These are phyloP conservation scores for Lactarius hatsudake DNA, from an alignment of 768 basidiomycete species.

Conservation along the genomic window DNA sequence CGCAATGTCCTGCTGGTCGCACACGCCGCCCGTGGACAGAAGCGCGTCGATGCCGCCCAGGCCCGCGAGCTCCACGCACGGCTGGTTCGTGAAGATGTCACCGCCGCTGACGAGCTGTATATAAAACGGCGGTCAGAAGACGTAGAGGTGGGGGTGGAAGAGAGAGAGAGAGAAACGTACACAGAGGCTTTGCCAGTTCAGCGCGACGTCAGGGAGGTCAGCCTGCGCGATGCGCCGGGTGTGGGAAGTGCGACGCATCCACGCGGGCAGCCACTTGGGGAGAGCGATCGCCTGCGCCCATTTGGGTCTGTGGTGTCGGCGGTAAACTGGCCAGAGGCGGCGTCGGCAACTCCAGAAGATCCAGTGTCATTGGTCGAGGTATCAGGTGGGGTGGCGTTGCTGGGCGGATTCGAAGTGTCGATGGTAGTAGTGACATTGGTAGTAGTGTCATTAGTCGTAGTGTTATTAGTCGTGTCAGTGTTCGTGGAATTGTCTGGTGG, in stretches of 20 bases:
- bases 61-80: slow-evolving; percentile 45
- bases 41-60: slow-evolving; percentile 43
- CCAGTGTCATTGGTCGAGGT: not conserved
- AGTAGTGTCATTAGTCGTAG: not conserved
- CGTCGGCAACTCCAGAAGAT: slow-evolving; percentile 1
- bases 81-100: slow-evolving; percentile 40
- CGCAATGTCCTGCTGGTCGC: slow-evolving; percentile 50
- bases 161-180: slow-evolving; percentile 13
- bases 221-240: slow-evolving; percentile 34
- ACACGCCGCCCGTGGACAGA: slow-evolving; percentile 44
- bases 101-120: slow-evolving; percentile 38
- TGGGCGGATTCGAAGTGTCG: not conserved
- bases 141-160: no score
- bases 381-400: not conserved
- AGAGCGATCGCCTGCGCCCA: slow-evolving; percentile 24
- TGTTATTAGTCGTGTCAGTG: not conserved
- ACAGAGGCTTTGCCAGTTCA: slow-evolving; percentile 47
- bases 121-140: no score
- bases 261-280: not conserved
- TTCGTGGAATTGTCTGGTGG: not conserved
- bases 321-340: slow-evolving; percentile 6
- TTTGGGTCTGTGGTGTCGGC: slow-evolving; percentile 6
- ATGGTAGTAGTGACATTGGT: not conserved
- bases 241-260: not conserved
- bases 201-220: slow-evolving; percentile 40